A percentile compares a stretch with the other conserved stretches of the same genome.
Conservation (phyloP, 148 eudicot genomes). For the Polygonum aviculare region DNA sequence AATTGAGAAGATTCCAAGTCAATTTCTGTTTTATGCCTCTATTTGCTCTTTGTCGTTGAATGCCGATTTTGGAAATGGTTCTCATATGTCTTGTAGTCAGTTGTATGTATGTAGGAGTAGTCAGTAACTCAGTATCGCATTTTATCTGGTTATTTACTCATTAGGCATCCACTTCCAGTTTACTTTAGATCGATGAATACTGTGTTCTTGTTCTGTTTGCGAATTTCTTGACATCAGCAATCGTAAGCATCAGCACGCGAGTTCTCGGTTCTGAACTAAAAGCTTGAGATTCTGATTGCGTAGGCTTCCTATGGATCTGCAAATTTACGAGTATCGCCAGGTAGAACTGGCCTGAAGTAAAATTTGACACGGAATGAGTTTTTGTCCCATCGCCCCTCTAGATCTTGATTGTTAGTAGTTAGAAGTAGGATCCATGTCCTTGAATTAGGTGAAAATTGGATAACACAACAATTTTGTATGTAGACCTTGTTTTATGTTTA, state of each 20-base stretch:
- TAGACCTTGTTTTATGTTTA: neutral
- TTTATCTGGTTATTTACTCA: neutral
- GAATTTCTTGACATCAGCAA: too few relatives aligned
- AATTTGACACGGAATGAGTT: neutral
- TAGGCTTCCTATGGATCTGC: neutral
- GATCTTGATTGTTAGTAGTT: neutral
- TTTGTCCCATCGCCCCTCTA: neutral
- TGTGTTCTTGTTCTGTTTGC: neutral
- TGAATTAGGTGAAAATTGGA: neutral
- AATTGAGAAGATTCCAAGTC: neutral
- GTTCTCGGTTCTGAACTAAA: neutral
- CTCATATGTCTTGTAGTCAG: neutral
- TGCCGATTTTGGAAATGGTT: neutral
- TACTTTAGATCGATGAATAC: neutral
- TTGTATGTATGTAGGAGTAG: too few relatives aligned
- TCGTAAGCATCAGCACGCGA: neutral
- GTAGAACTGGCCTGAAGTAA: neutral
- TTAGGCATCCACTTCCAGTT: neutral
- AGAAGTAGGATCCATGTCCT: neutral
- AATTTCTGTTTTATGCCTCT: neutral
- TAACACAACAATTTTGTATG: neutral
- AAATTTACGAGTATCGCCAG: neutral
- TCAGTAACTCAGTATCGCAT: neutral
- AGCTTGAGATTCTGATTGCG: neutral
- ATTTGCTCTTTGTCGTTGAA: neutral